phyloP scores from a whole-genome alignment of 1,284 basidiomycete genomes.

The Cryptococcus neoformans region DNA sequence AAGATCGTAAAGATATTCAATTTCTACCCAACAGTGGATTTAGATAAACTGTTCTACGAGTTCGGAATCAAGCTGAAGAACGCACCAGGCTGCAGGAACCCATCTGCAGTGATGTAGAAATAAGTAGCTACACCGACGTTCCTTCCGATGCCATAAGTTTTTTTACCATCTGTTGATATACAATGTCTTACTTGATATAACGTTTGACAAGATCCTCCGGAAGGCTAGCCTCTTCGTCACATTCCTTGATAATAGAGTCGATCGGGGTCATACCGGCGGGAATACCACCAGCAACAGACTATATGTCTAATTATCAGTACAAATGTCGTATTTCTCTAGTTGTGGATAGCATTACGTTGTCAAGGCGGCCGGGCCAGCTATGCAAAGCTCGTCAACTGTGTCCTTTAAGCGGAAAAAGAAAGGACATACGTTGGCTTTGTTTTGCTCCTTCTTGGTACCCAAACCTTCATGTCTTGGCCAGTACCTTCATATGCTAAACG shows the following conservation, averaged over 20 bases:
- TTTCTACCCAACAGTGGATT: not conserved
- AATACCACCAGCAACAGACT: conserved; percentile 57
- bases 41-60: not conserved
- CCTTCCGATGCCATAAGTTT: conserved; percentile 14
- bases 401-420: too few relatives aligned
- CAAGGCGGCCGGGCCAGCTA: conserved; percentile 61
- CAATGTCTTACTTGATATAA: conserved; percentile 58
- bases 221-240: conserved; percentile 86
- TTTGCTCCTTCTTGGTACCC: conserved; percentile 85
- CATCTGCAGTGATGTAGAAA: conserved; percentile 60
- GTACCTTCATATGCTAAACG: conserved; percentile 30
- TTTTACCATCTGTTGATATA: conserved; percentile 9
- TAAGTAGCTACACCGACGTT: conserved; percentile 48
- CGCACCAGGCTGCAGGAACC: conserved; percentile 72
- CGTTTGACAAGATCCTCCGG: conserved; percentile 60
- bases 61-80: not conserved
- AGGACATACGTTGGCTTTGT: conserved; percentile 62
- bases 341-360: conserved; percentile 21
- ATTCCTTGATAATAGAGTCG: conserved; percentile 84
- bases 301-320: not conserved
- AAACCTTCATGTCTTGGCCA: conserved; percentile 58
- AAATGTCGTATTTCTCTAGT: not conserved
- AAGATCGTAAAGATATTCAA: conserved; percentile 71
- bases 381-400: not conserved
- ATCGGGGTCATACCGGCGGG: conserved; percentile 67